phyloP scores from a whole-genome alignment of 2,329 filamentous ascomycete genomes.

The Colletotrichum orbiculare region DNA sequence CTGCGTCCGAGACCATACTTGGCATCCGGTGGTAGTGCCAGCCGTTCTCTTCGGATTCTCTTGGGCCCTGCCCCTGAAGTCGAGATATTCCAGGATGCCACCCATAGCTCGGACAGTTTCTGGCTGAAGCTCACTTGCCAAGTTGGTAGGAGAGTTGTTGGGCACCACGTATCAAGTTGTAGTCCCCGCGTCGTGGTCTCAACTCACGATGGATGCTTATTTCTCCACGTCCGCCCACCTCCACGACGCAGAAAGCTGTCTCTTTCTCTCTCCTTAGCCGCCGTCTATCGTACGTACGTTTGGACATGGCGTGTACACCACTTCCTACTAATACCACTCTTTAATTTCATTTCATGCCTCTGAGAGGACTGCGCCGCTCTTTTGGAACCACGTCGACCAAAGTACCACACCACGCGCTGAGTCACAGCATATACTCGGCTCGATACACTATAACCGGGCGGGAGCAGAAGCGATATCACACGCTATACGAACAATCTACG shows the following conservation, averaged over 20 bases:
- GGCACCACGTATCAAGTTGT: conserved; percentile 23
- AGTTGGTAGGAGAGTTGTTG: conserved; percentile 19
- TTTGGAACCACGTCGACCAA: neutral
- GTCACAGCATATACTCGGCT: conserved; percentile 1
- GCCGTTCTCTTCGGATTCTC: conserved; percentile 22
- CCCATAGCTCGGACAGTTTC: conserved; percentile 21
- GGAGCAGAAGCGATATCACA: conserved; percentile 3
- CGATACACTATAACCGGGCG: conserved; percentile 16
- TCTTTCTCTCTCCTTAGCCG: neutral
- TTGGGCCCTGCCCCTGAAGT: conserved; percentile 28
- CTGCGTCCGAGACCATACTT: conserved; percentile 21
- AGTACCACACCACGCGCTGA: conserved; percentile 2
- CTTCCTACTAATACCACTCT: conserved; percentile 15
- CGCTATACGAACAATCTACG: conserved; percentile 17
- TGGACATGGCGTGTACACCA: neutral
- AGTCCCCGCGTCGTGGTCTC: conserved; percentile 23
- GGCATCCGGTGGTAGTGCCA: conserved; percentile 16
- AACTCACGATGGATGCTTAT: conserved; percentile 27
- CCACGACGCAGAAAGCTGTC: neutral
- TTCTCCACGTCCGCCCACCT: conserved; percentile 26
- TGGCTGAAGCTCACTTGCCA: conserved; percentile 21
- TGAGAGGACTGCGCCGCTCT: conserved; percentile 28
- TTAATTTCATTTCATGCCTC: conserved; percentile 23
- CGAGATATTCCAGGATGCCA: conserved; percentile 13
- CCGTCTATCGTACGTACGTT: neutral